phyloP scores from a whole-genome alignment of 192 early-diverging fungal genomes.

The Podila epicladia region DNA sequence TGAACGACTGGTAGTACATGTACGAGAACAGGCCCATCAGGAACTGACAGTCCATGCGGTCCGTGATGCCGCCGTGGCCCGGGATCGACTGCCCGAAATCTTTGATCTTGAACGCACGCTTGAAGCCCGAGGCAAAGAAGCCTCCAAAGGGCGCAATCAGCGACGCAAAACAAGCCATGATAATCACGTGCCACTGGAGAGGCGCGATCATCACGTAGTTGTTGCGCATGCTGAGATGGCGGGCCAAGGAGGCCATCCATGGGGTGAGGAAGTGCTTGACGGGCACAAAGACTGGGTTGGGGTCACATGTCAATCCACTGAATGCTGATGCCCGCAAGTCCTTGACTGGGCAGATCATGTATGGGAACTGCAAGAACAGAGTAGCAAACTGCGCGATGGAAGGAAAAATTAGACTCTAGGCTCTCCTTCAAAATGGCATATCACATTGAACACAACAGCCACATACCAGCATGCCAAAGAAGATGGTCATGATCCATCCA shows the following conservation, averaged over 20 bases:
- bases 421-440: too few relatives aligned
- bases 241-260: slow-evolving; percentile 44
- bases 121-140: slow-evolving; percentile 97
- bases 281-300: slow-evolving; percentile 64
- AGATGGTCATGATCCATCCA: slow-evolving; percentile 83
- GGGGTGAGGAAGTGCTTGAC: slow-evolving; percentile 50
- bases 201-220: slow-evolving; percentile 76
- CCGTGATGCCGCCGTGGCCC: slow-evolving; percentile 97
- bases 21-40: slow-evolving; percentile 94
- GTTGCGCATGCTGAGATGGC: slow-evolving; percentile 38
- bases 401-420: background rate
- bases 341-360: slow-evolving; percentile 70
- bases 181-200: slow-evolving; percentile 87
- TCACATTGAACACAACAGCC: too few relatives aligned
- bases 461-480: slow-evolving; percentile 83
- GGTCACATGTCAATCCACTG: slow-evolving; percentile 60
- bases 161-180: slow-evolving; percentile 92
- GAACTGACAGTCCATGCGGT: slow-evolving; percentile 99
- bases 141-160: slow-evolving; percentile 98
- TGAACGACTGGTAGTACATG: slow-evolving; percentile 91
- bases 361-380: slow-evolving; percentile 61
- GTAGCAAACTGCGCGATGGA: slow-evolving; percentile 49
- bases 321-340: slow-evolving; percentile 59
- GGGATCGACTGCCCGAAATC: slow-evolving; percentile 97
- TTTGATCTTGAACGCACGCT: slow-evolving; percentile 97